Evolutionary conservation across 2,329 filamentous ascomycete species (phyloP), one percentile per base, ranked within the genome.

Genomic region (Berkeleyomyces rouxiae): DNA sequence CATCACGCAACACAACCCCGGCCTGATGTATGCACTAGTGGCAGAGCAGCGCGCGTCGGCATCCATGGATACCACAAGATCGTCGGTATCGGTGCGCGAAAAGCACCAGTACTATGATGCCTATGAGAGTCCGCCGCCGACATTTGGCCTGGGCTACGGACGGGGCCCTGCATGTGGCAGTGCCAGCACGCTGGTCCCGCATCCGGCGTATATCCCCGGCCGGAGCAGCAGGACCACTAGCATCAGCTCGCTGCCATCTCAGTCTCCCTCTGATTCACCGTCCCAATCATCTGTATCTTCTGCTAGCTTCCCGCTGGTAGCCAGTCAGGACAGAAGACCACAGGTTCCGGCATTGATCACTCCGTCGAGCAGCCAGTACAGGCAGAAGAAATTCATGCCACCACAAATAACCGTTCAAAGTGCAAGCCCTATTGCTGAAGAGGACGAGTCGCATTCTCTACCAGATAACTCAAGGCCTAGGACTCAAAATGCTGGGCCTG

Each of bases 171-270:
- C 49, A 5, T 23, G 49, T 9, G 7, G 7, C 42, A 43, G 42
- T 43, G 10, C 42, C 5, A 6, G 5, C 4, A 58, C 65, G 13
- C 47, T 61, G 11, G 53, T 80, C 49, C 78, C 78, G 0, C 79
- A 81, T 64, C 75, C 74, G 0, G 78, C 78, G 0, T 81, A 80
- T 59, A 72, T 78, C 23, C 75, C 0, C 71, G 70, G 3, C 69
- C 72, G 6, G 57, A 64, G 72, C 62, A 73, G 70, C 64, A 69
- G 72, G 6, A 67, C 67, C 40, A 62, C 65, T 1, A 66, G 66
- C 1, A 61, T 57, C 16, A 11, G 31, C n/a, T 58, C 13, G 3
- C 37, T 53, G 65, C 70, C 49, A 61, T 68, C 10, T 66, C 42
- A 47, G 37, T 47, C 43, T 36, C 42, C 58, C n/a, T 57, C 46